These are phyloP conservation scores for Rutstroemia sp. DNA, from an alignment of 2,329 filamentous ascomycete species.

Conservation along the genomic window DNA sequence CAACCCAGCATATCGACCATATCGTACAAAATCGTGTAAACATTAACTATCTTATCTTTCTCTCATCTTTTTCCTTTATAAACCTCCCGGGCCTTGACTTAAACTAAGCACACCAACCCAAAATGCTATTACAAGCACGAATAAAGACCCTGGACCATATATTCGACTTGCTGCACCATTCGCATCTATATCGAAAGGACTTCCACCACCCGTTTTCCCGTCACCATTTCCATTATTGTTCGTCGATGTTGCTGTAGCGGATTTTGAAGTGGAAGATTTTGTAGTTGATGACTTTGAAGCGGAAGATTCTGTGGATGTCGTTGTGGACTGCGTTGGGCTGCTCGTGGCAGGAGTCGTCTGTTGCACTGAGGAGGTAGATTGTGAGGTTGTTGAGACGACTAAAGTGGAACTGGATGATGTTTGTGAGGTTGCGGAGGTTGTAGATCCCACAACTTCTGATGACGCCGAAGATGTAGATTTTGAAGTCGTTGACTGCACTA, in stretches of 20 bases:
- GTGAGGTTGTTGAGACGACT: background rate
- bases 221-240: background rate
- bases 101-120: background rate
- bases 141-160: background rate
- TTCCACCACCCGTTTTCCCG: conserved; percentile 4
- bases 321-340: background rate
- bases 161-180: background rate
- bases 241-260: background rate
- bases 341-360: background rate
- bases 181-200: conserved; percentile 9
- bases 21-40: background rate
- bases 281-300: background rate
- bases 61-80: background rate
- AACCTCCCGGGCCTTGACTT: background rate
- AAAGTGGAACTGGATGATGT: background rate
- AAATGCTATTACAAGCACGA: background rate
- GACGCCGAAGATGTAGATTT: background rate
- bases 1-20: no score
- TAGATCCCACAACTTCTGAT: background rate
- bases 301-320: background rate
- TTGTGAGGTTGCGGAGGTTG: background rate
- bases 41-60: background rate
- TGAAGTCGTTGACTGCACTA: background rate
- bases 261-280: background rate
- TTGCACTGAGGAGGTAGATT: background rate